Evolutionary conservation across 441 rosid genomes (phyloP).

Genomic region (Flueggea neowawraea): DNA sequence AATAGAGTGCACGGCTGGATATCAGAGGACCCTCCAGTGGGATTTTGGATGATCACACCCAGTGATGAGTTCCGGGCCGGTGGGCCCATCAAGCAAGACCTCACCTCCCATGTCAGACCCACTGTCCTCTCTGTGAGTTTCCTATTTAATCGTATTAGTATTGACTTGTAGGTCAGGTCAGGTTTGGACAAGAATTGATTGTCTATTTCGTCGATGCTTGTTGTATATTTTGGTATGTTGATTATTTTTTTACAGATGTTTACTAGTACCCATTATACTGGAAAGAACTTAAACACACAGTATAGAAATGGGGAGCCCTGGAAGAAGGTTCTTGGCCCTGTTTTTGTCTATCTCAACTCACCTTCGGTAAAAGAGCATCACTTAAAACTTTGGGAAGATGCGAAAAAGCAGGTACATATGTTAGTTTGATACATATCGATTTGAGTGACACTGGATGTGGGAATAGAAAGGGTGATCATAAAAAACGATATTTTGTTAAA

Average conservation of each 20-base stretch:
- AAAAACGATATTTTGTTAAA: too few species aligned
- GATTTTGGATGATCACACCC: constrained; percentile 87
- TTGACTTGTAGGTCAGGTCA: too few species aligned
- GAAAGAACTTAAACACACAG: constrained; percentile 60
- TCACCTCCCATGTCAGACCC: constrained; percentile 88
- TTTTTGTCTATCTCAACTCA: constrained; percentile 57
- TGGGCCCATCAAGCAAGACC: constrained; percentile 82
- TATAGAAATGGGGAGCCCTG: constrained; percentile 59
- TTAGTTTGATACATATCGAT: not conserved
- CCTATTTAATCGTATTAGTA: constrained; percentile 19
- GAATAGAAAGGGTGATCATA: too few species aligned
- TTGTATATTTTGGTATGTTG: too few species aligned
- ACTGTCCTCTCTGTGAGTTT: constrained; percentile 51
- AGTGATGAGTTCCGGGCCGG: constrained; percentile 77
- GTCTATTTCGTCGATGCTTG: too few species aligned
- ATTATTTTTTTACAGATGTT: constrained; percentile 40
- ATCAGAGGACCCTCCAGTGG: constrained; percentile 45
- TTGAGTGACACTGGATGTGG: too few species aligned
- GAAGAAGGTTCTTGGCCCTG: constrained; percentile 90
- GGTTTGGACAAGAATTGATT: too few species aligned
- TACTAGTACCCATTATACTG: constrained; percentile 74
- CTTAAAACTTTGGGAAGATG: constrained; percentile 66
- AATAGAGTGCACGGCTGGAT: constrained; percentile 82
- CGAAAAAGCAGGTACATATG: constrained; percentile 51
- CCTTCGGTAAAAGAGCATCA: constrained; percentile 31